phyloP scores from a whole-genome alignment of 2,329 filamentous ascomycete species.

The Tolypocladium capitatum region DNA sequence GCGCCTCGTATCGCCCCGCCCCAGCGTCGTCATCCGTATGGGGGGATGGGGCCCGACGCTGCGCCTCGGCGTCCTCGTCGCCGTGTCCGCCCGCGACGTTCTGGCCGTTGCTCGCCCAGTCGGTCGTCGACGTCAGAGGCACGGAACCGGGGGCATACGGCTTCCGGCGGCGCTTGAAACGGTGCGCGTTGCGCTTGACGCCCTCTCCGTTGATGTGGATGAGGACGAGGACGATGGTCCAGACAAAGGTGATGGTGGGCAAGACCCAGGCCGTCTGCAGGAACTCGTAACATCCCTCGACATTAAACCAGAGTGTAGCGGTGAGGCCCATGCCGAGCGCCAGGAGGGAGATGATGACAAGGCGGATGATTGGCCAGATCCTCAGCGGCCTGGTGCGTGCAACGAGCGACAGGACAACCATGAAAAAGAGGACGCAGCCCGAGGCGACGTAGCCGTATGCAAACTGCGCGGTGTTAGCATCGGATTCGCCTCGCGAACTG shows the following conservation, averaged over 20 bases:
- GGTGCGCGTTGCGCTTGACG: neutral
- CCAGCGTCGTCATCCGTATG: neutral
- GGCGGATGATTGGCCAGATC: constrained; percentile 18
- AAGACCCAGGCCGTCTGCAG: constrained; percentile 18
- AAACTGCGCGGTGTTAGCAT: constrained; percentile 14
- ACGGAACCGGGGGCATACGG: constrained; percentile 5
- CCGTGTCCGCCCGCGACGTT: neutral
- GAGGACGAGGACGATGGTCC: constrained; percentile 17
- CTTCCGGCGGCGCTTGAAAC: constrained; percentile 4
- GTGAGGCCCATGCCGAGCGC: constrained; percentile 16
- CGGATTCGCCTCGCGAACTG: neutral
- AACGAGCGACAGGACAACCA: constrained; percentile 17
- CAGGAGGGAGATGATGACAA: constrained; percentile 14
- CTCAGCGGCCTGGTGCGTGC: constrained; percentile 17
- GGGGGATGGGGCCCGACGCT: neutral
- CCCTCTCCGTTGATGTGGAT: constrained; percentile 14
- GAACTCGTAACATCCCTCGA: constrained; percentile 7
- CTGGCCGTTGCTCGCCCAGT: neutral
- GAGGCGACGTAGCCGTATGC: constrained; percentile 20
- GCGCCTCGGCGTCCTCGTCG: neutral
- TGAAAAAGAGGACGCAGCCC: constrained; percentile 17
- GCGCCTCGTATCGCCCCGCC: neutral
- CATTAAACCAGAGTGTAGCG: constrained; percentile 11
- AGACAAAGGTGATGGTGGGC: constrained; percentile 20
- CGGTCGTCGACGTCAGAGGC: neutral